Evolutionary conservation across 306 rosid species (phyloP).

Genomic region (Vigna nakashimae): DNA sequence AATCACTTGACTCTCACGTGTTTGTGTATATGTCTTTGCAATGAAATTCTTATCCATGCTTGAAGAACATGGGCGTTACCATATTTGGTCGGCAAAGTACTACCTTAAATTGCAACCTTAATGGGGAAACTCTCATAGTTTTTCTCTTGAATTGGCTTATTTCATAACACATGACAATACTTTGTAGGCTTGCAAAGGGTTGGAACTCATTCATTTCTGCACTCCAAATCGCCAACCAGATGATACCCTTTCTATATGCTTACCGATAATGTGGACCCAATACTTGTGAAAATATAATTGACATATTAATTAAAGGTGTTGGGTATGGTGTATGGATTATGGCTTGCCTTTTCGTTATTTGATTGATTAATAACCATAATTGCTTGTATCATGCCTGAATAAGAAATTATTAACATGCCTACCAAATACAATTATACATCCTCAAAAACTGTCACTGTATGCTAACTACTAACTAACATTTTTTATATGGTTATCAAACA

Average conservation of each 20-base stretch:
- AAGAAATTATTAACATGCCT: slow-evolving; percentile 58
- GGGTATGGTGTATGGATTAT: slow-evolving; percentile 44
- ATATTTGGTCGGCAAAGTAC: slow-evolving; percentile 47
- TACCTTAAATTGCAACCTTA: slow-evolving; percentile 48
- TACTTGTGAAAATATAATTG: slow-evolving; percentile 3
- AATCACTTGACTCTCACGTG: slow-evolving; percentile 54
- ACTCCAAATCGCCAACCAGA: slow-evolving; percentile 66
- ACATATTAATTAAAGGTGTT: slow-evolving; percentile 50
- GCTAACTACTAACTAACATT: slow-evolving; percentile 35
- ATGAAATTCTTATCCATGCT: slow-evolving; percentile 47
- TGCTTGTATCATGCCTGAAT: slow-evolving; percentile 49
- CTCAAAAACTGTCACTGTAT: not conserved
- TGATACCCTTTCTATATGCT: slow-evolving; percentile 51
- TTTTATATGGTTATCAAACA: slow-evolving; percentile 24
- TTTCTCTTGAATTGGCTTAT: slow-evolving; percentile 47
- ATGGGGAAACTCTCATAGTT: slow-evolving; percentile 40
- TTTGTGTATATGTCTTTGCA: slow-evolving; percentile 49
- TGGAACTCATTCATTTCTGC: slow-evolving; percentile 59
- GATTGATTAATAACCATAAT: slow-evolving; percentile 45
- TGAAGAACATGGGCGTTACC: slow-evolving; percentile 20
- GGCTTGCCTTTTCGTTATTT: slow-evolving; percentile 29
- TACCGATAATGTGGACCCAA: slow-evolving; percentile 57
- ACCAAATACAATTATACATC: slow-evolving; percentile 51
- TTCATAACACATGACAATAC: slow-evolving; percentile 50
- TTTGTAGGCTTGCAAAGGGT: slow-evolving; percentile 64